phyloP scores from a whole-genome alignment of 352 stramenopile genomes.

The Peronospora farinosa region DNA sequence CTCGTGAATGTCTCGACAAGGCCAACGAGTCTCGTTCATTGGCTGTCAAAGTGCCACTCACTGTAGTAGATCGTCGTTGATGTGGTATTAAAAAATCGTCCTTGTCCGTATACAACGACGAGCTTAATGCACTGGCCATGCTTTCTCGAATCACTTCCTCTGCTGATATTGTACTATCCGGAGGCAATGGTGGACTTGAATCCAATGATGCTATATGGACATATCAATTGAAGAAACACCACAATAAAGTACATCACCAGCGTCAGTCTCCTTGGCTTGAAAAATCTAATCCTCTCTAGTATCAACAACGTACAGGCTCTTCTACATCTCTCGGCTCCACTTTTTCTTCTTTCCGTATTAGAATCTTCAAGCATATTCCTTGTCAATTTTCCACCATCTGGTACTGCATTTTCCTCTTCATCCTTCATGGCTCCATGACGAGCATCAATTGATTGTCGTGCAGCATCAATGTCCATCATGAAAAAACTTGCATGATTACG shows the following conservation, averaged over 20 bases:
- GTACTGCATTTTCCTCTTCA: conserved; percentile 26
- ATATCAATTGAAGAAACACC: conserved; percentile 5
- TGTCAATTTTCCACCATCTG: conserved; percentile 28
- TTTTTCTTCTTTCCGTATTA: conserved; percentile 17
- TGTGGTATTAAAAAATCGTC: conserved; percentile 53
- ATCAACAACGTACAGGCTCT: conserved; percentile 36
- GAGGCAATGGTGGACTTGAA: conserved; percentile 59
- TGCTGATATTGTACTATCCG: conserved; percentile 76
- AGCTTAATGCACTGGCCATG: conserved; percentile 70
- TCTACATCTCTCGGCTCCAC: conserved; percentile 25
- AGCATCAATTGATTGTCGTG: conserved; percentile 33
- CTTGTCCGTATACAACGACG: conserved; percentile 62
- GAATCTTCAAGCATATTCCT: conserved; percentile 44
- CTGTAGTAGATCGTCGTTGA: conserved; percentile 24
- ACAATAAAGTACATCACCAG: conserved; percentile 3
- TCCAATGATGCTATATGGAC: conserved; percentile 40
- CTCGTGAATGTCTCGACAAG: conserved; percentile 31
- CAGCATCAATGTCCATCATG: conserved; percentile 49
- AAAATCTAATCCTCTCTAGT: neutral
- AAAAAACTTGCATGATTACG: conserved; percentile 40
- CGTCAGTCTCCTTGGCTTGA: conserved; percentile 5
- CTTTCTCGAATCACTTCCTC: conserved; percentile 85
- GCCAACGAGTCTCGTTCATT: conserved; percentile 35
- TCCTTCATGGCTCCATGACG: conserved; percentile 1
- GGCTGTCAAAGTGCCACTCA: conserved; percentile 16